A percentile compares a stretch with the other conserved stretches of the same genome.
Conservation (phyloP, 441 rosid species). For the Erodium texanum region DNA sequence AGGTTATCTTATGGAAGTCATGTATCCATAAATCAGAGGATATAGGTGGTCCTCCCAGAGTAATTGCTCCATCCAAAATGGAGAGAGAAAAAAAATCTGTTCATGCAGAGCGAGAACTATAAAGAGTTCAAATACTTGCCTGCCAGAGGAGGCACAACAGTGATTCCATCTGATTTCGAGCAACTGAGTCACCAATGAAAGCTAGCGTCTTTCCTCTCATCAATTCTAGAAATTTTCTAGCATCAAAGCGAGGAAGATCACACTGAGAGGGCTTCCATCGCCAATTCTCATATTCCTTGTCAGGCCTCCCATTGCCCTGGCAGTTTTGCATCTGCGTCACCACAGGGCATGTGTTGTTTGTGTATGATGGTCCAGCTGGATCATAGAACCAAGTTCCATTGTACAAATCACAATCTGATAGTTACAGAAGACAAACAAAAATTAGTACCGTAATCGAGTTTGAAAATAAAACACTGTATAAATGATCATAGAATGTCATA, state of each 20-base stretch:
- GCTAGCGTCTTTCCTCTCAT: constrained; percentile 91
- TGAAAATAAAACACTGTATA: neutral
- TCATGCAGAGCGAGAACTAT: too few relatives aligned
- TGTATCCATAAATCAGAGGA: neutral
- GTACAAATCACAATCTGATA: constrained; percentile 70
- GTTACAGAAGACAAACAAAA: constrained; percentile 11
- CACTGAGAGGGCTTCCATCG: constrained; percentile 85
- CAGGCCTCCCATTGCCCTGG: constrained; percentile 96
- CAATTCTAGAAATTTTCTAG: constrained; percentile 69
- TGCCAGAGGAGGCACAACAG: constrained; percentile 95
- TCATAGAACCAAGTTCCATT: constrained; percentile 84
- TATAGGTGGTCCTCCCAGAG: neutral
- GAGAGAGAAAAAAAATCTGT: neutral
- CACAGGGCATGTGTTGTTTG: constrained; percentile 85
- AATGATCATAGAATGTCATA: neutral
- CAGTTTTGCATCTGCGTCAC: constrained; percentile 96
- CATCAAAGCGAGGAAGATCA: constrained; percentile 85
- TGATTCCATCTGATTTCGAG: constrained; percentile 97
- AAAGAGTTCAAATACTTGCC: constrained; percentile 37
- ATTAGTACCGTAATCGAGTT: constrained; percentile 6
- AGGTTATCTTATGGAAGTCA: neutral
- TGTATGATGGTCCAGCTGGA: constrained; percentile 59
- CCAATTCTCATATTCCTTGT: constrained; percentile 84
- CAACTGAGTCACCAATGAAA: constrained; percentile 88
- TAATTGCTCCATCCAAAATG: neutral